Conservation (phyloP, 2,329 filamentous ascomycete species). For the Tolypocladium capitatum region DNA sequence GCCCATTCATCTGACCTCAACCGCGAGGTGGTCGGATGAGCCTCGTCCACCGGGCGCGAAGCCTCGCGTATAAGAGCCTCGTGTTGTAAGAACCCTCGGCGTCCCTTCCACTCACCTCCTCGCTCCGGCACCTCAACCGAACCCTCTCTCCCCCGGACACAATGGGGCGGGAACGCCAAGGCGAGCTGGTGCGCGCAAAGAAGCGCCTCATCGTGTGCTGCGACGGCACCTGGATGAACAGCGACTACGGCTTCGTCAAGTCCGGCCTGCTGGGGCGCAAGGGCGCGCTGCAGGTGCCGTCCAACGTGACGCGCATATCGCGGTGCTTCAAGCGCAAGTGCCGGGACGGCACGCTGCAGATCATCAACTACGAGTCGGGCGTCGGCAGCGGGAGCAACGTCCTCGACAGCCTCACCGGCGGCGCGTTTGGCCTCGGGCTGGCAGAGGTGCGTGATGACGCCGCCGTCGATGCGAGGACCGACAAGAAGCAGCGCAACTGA, state of each 20-base stretch:
- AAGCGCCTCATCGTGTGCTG: slow-evolving; percentile 40
- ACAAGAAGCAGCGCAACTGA: background rate
- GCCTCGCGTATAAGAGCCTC: background rate
- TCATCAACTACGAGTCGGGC: slow-evolving; percentile 48
- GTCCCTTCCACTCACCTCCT: background rate
- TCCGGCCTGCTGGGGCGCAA: slow-evolving; percentile 20
- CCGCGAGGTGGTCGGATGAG: background rate
- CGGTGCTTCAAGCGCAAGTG: slow-evolving; percentile 40
- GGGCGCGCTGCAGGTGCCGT: slow-evolving; percentile 35
- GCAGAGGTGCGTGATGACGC: slow-evolving; percentile 26
- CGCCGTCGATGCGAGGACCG: background rate
- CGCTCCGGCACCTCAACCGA: background rate
- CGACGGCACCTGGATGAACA: slow-evolving; percentile 42
- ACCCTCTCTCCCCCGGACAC: too few relatives aligned
- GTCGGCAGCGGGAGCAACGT: slow-evolving; percentile 40
- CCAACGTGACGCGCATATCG: slow-evolving; percentile 48
- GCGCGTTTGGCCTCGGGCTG: slow-evolving; percentile 41
- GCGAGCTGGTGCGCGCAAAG: slow-evolving; percentile 4
- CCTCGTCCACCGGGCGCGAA: too few relatives aligned
- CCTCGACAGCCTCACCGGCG: slow-evolving; percentile 37
- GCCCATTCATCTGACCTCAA: background rate
- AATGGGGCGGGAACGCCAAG: background rate
- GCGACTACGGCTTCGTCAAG: slow-evolving; percentile 33
- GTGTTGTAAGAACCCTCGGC: background rate
- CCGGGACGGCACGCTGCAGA: slow-evolving; percentile 38